Percentiles rank a stretch among this genome's conserved stretches.
phyloP scores from a whole-genome alignment of 257 asterid species.

The Rehmannia glutinosa region DNA sequence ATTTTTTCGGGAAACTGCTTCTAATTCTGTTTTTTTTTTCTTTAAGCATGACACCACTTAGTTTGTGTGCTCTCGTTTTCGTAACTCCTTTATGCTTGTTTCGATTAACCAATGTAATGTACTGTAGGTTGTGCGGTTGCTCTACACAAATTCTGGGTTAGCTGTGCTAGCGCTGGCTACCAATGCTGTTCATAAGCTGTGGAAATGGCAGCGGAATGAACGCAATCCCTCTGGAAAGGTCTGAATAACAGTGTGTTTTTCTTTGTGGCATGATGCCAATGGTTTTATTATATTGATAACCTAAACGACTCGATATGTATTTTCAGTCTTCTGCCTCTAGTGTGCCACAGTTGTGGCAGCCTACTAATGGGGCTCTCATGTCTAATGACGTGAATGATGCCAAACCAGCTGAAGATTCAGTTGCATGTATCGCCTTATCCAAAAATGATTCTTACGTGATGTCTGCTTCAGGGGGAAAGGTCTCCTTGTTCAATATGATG shows the following conservation, averaged over 20 bases:
- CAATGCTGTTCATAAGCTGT: conserved; percentile 89
- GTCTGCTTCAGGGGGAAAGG: conserved; percentile 98
- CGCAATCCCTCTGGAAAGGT: conserved; percentile 93
- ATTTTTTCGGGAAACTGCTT: not conserved
- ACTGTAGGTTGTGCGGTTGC: conserved; percentile 64
- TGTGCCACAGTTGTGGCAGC: conserved; percentile 89
- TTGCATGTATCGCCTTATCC: conserved; percentile 86
- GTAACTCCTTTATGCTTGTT: conserved; percentile 9
- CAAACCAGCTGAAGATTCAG: conserved; percentile 72
- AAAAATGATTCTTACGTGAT: conserved; percentile 95
- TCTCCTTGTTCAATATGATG: conserved; percentile 98
- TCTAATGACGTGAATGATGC: conserved; percentile 71
- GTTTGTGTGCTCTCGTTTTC: not conserved
- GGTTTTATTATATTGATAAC: conserved; percentile 2
- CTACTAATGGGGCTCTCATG: conserved; percentile 75
- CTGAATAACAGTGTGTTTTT: not conserved
- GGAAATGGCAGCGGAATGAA: conserved; percentile 96
- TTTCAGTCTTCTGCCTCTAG: conserved; percentile 59
- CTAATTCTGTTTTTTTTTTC: not conserved
- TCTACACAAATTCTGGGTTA: conserved; percentile 81
- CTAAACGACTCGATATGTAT: conserved; percentile 16
- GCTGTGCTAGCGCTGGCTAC: conserved; percentile 75
- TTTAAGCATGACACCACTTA: not conserved
- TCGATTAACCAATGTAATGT: not conserved
- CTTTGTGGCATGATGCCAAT: not conserved